Evolutionary conservation across 164 flowering plant genomes (phyloP).

Genomic region (Buxus sempervirens): DNA sequence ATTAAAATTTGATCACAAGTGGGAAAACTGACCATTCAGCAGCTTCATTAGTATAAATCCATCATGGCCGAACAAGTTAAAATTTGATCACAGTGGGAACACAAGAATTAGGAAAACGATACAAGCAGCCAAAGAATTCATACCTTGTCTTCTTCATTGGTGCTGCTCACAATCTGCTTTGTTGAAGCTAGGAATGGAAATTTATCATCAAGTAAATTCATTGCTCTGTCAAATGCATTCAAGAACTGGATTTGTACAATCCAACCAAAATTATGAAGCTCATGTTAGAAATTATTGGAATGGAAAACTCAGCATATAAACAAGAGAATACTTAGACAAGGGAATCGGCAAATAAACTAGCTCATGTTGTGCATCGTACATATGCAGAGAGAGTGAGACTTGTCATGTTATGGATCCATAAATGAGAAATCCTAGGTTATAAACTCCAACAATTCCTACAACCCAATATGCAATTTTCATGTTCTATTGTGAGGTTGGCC

Average conservation of each 20-base stretch:
- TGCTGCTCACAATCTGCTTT: slow-evolving; percentile 85
- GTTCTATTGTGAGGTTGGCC: background rate
- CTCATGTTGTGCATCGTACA: background rate
- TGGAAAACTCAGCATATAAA: background rate
- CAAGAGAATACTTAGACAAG: background rate
- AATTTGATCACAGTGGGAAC: too few species aligned
- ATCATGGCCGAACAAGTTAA: too few species aligned
- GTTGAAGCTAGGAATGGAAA: slow-evolving; percentile 74
- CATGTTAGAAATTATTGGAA: slow-evolving; percentile 9
- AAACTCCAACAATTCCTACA: background rate
- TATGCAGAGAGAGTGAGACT: background rate
- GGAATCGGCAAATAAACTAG: background rate
- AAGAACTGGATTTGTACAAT: slow-evolving; percentile 58
- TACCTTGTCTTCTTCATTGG: slow-evolving; percentile 82
- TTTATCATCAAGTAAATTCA: slow-evolving; percentile 81
- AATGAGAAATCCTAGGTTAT: background rate
- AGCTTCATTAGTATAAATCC: background rate
- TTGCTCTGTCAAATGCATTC: slow-evolving; percentile 89
- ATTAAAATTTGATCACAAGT: background rate
- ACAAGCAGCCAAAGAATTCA: background rate
- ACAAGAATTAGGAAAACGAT: background rate
- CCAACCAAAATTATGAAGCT: slow-evolving; percentile 10
- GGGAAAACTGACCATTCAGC: background rate
- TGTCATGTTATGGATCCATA: background rate
- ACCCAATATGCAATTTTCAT: too few species aligned